Percentiles rank a stretch among this genome's conserved stretches.
phyloP scores from a whole-genome alignment of 371 early-diverging fungal species.

The Gilbertella persicaria region DNA sequence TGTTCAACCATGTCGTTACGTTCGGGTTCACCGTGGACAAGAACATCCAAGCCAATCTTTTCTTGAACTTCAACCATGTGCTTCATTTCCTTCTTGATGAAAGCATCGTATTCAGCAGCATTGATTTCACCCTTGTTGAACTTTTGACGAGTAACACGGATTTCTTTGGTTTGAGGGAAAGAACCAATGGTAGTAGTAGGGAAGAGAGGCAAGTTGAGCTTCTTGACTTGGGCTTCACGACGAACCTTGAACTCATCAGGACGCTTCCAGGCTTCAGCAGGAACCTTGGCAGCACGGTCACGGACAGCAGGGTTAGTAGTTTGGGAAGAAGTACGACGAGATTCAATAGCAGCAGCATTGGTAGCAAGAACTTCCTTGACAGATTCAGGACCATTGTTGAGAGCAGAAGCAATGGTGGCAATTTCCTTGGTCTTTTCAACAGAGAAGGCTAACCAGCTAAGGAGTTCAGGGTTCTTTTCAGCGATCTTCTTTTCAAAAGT shows the following conservation, averaged over 20 bases:
- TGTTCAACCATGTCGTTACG: conserved; percentile 98
- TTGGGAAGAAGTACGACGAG: conserved; percentile 78
- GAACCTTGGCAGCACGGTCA: conserved; percentile 70
- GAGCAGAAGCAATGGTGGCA: conserved; percentile 69
- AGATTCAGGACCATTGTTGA: conserved; percentile 61
- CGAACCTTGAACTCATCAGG: conserved; percentile 76
- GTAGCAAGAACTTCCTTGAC: conserved; percentile 72
- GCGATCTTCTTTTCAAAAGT: conserved; percentile 78
- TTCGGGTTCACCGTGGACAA: conserved; percentile 97
- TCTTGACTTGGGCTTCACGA: conserved; percentile 71
- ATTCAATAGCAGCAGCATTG: conserved; percentile 74
- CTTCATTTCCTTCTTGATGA: conserved; percentile 86
- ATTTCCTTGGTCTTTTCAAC: conserved; percentile 91
- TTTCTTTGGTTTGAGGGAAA: conserved; percentile 97
- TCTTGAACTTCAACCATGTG: conserved; percentile 88
- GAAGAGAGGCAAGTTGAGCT: conserved; percentile 87
- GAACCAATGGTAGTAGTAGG: conserved; percentile 98
- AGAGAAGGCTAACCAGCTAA: conserved; percentile 93
- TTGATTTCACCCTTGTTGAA: conserved; percentile 82
- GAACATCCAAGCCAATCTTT: conserved; percentile 84
- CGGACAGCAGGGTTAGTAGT: conserved; percentile 85
- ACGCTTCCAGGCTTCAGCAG: conserved; percentile 76
- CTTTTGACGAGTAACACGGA: conserved; percentile 89
- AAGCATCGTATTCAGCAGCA: conserved; percentile 74
- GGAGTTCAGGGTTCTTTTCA: conserved; percentile 71